Evolutionary conservation across 768 basidiomycete genomes (phyloP).

Genomic region (Suillus discolor): DNA sequence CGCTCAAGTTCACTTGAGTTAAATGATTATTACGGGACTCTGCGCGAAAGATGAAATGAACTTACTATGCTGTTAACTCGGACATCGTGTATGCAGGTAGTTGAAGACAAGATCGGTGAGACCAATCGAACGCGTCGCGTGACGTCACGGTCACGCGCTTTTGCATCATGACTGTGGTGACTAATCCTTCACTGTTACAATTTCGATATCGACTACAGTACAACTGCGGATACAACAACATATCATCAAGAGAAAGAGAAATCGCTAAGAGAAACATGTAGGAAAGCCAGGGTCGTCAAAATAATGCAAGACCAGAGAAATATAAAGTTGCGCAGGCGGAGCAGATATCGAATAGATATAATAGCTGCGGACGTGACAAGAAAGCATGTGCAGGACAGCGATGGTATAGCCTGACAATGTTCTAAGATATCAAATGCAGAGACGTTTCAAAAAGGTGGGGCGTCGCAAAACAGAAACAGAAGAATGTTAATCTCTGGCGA

Average conservation of each 20-base stretch:
- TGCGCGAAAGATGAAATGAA: neutral
- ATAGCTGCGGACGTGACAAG: slow-evolving; percentile 16
- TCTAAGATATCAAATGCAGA: slow-evolving; percentile 29
- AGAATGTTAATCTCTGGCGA: slow-evolving; percentile 3
- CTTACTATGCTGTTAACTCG: slow-evolving; percentile 55
- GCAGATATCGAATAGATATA: slow-evolving; percentile 17
- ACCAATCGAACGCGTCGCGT: slow-evolving; percentile 30
- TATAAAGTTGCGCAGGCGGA: slow-evolving; percentile 9
- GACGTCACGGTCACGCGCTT: slow-evolving; percentile 30
- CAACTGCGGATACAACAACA: slow-evolving; percentile 30
- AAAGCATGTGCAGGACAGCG: slow-evolving; percentile 20
- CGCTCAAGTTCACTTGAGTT: slow-evolving; percentile 64
- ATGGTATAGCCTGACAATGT: slow-evolving; percentile 22
- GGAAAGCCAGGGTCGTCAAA: slow-evolving; percentile 6
- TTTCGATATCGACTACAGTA: neutral
- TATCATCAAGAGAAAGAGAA: slow-evolving; percentile 5
- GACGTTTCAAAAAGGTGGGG: slow-evolving; percentile 9
- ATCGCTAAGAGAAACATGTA: slow-evolving; percentile 20
- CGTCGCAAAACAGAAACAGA: neutral
- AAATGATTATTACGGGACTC: neutral
- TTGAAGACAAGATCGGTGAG: neutral
- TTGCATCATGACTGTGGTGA: neutral
- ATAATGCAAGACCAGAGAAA: slow-evolving; percentile 1
- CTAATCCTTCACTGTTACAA: neutral
- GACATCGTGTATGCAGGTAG: slow-evolving; percentile 32